A percentile compares a stretch with the other conserved stretches of the same genome.
These are phyloP conservation scores for Gentiana macrophylla DNA, from an alignment of 257 asterid genomes.

Conservation along the genomic window DNA sequence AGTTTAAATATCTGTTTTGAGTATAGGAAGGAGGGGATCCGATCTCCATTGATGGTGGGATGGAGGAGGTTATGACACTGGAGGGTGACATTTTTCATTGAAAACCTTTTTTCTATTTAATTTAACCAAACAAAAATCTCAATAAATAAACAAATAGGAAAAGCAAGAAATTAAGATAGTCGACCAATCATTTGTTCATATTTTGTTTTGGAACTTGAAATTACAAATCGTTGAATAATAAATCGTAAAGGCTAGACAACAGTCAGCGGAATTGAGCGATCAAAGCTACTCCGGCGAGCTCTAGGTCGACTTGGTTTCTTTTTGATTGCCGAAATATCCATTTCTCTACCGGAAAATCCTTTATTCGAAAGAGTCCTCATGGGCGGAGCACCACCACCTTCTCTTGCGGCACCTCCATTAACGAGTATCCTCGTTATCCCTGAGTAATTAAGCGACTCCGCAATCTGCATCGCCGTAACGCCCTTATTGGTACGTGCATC, in stretches of 20 bases:
- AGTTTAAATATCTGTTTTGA: no score
- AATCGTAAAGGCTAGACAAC: constrained; percentile 20
- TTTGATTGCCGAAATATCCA: constrained; percentile 22
- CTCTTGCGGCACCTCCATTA: constrained; percentile 38
- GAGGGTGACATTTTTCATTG: no score
- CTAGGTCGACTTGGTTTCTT: constrained; percentile 31
- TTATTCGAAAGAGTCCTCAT: constrained; percentile 12
- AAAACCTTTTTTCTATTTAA: no score
- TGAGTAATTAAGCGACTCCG: constrained; percentile 40
- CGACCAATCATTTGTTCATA: no score
- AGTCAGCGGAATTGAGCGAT: constrained; percentile 29
- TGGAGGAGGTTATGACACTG: no score
- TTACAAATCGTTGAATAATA: no score
- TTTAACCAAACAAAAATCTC: no score
- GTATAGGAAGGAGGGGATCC: no score
- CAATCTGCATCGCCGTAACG: constrained; percentile 42
- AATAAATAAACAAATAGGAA: no score
- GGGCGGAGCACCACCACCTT: constrained; percentile 18
- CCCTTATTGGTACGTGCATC: constrained; percentile 60
- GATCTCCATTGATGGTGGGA: no score
- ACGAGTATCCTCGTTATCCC: constrained; percentile 52
- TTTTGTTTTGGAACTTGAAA: no score
- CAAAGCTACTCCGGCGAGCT: constrained; percentile 37
- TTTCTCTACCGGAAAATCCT: constrained; percentile 20
- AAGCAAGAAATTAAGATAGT: no score